Evolutionary conservation across 2,329 filamentous ascomycete species (phyloP), one percentile per base, ranked within the genome.

Genomic region (Trichoderma breve): DNA sequence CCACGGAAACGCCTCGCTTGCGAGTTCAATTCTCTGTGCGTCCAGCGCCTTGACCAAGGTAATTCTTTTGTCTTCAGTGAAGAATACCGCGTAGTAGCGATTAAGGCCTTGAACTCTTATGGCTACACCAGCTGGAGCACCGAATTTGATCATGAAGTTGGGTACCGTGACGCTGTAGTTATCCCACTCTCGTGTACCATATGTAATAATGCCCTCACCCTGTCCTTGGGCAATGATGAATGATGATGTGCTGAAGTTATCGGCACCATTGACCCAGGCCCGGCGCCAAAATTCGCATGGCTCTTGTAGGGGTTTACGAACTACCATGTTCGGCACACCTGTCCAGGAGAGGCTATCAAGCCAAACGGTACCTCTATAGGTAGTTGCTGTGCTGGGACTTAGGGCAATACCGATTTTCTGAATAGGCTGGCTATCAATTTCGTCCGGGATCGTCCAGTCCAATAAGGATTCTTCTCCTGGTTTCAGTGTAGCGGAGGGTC

Each of bases 151-250:
- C 3, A 43, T 72, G 34, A 81, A 77, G 3, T 73, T 71, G 0
- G 65, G 53, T 1, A 77, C 74, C 4, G 64, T 70, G 9, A 74
- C 73, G 0, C 58, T 69, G 70, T 81, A 81, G 55, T 79, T 74
- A 3, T 51, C 70, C 80, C 80, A 82, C 7, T 80, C 78, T 1
- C 79, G 74, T 14, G 79, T 81, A 3, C 80, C 81, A 11, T 79
- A 76, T 58, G 64, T 75, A 2, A 81, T 71, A 3, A 81, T 71
- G 1, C 80, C 81, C 51, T 81, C 18, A 63, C 73, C 53, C 12
- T 71, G 69, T 2, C 39, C 65, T 14, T 73, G 66, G 24, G 73
- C 39, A 28, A 73, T 71, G 30, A 51, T 47, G 6, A 73, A 55
- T 6, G 71, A 53, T 11, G 5, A 71, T 14, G 30, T 26, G 14